Percentiles rank a stretch among this genome's conserved stretches.
phyloP scores from a whole-genome alignment of 345 rosid species.

The Hypericum perforatum region DNA sequence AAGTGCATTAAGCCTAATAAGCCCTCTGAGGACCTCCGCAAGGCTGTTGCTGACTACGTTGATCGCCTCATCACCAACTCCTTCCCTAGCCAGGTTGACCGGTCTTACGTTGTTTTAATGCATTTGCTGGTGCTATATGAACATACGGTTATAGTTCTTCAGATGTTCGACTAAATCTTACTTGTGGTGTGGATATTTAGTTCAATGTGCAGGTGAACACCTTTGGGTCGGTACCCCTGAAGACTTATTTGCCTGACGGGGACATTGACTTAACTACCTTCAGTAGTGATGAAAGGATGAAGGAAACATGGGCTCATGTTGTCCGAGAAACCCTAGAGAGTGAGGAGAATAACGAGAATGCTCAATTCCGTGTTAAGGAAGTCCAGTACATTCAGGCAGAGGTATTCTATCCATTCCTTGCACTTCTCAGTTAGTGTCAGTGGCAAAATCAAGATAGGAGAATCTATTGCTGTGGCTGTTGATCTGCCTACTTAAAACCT shows the following conservation, averaged over 20 bases:
- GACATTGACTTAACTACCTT: slow-evolving; percentile 5
- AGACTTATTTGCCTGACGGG: slow-evolving; percentile 6
- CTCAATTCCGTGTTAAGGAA: slow-evolving; percentile 5
- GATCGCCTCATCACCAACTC: slow-evolving; percentile 63
- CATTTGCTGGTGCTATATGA: too few species aligned
- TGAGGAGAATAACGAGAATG: slow-evolving; percentile 9
- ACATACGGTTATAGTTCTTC: neutral
- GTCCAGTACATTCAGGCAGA: slow-evolving; percentile 8
- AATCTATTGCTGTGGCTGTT: too few species aligned
- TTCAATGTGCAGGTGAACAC: neutral
- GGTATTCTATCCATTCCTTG: neutral
- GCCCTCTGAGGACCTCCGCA: slow-evolving; percentile 71
- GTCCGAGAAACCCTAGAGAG: slow-evolving; percentile 1
- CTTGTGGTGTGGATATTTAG: neutral
- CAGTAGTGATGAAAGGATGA: slow-evolving; percentile 3
- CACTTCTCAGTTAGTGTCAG: neutral
- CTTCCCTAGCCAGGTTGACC: slow-evolving; percentile 56
- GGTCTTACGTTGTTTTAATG: too few species aligned
- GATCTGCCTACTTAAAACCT: too few species aligned
- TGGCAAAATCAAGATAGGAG: too few species aligned
- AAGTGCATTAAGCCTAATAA: slow-evolving; percentile 74
- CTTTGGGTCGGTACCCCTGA: slow-evolving; percentile 8
- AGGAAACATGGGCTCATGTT: neutral
- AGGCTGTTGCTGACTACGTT: slow-evolving; percentile 78
- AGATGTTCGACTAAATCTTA: neutral